These are phyloP conservation scores for Aspergillus tanneri DNA, from an alignment of 2,329 filamentous ascomycete species.

Conservation along the genomic window DNA sequence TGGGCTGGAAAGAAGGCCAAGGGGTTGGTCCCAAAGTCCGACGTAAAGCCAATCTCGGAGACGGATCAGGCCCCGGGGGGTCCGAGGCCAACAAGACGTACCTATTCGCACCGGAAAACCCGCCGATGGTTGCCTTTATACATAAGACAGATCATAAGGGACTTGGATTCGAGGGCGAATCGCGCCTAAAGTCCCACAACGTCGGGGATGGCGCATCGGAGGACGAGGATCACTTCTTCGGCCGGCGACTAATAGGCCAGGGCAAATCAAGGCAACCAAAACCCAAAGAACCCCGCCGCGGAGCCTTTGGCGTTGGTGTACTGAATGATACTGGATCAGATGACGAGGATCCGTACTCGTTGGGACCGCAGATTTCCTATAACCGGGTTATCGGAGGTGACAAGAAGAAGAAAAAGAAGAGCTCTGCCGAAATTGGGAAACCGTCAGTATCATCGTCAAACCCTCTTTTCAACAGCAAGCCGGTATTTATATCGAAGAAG, in stretches of 20 bases:
- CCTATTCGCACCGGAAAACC: slow-evolving; percentile 83
- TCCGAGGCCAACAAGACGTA: slow-evolving; percentile 54
- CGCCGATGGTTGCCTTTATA: slow-evolving; percentile 57
- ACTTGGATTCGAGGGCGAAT: slow-evolving; percentile 47
- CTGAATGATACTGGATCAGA: slow-evolving; percentile 93
- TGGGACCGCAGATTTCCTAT: slow-evolving; percentile 87
- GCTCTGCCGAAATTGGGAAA: slow-evolving; percentile 36
- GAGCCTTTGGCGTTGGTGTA: slow-evolving; percentile 82
- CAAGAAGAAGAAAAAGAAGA: slow-evolving; percentile 72
- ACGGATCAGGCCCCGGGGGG: slow-evolving; percentile 42
- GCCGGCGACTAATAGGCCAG: slow-evolving; percentile 31
- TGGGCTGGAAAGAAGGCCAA: slow-evolving; percentile 96
- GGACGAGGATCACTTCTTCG: slow-evolving; percentile 39
- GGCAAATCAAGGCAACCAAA: slow-evolving; percentile 43
- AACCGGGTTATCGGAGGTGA: slow-evolving; percentile 77
- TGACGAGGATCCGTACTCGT: slow-evolving; percentile 89
- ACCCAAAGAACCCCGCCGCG: slow-evolving; percentile 56
- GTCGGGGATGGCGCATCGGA: slow-evolving; percentile 18
- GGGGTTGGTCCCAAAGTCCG: slow-evolving; percentile 85
- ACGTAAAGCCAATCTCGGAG: slow-evolving; percentile 68
- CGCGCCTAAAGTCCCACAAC: slow-evolving; percentile 29
- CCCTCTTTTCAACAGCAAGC: slow-evolving; percentile 63
- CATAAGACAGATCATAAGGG: slow-evolving; percentile 49
- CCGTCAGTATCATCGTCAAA: slow-evolving; percentile 56
- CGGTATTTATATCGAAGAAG: slow-evolving; percentile 74